These are phyloP conservation scores for Lactarius hatsudake DNA, from an alignment of 768 basidiomycete genomes.

Conservation along the genomic window DNA sequence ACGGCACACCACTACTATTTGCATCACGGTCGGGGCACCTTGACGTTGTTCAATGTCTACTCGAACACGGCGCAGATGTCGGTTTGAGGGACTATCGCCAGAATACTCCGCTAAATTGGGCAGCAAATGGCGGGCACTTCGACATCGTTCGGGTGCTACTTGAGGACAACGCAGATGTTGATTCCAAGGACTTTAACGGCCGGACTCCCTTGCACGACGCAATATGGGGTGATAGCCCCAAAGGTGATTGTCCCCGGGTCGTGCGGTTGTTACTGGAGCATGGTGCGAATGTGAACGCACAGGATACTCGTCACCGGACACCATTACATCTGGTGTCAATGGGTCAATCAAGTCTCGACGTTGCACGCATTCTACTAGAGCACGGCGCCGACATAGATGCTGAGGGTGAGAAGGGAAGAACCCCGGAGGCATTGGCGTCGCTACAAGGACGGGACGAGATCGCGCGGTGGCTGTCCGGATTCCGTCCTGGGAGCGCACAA, in stretches of 20 bases:
- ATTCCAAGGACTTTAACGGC: neutral
- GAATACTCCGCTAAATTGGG: neutral
- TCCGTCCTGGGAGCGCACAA: neutral
- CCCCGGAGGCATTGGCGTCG: neutral
- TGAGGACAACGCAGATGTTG: neutral
- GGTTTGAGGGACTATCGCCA: neutral
- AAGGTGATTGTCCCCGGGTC: neutral
- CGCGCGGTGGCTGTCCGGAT: neutral
- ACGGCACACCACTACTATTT: too few relatives aligned
- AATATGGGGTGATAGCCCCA: rapidly evolving
- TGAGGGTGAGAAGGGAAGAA: neutral
- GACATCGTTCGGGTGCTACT: neutral
- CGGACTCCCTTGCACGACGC: neutral
- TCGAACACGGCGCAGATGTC: neutral
- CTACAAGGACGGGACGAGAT: neutral
- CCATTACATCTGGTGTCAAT: neutral
- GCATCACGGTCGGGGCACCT: neutral
- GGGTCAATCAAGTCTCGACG: neutral
- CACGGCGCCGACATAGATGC: neutral
- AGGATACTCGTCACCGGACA: neutral
- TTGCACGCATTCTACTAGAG: neutral
- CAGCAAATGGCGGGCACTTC: neutral
- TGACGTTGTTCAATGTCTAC: neutral
- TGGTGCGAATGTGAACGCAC: neutral
- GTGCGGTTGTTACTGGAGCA: neutral